Evolutionary conservation across 2,329 filamentous ascomycete species (phyloP).

Genomic region (Calonectria fujianensis): DNA sequence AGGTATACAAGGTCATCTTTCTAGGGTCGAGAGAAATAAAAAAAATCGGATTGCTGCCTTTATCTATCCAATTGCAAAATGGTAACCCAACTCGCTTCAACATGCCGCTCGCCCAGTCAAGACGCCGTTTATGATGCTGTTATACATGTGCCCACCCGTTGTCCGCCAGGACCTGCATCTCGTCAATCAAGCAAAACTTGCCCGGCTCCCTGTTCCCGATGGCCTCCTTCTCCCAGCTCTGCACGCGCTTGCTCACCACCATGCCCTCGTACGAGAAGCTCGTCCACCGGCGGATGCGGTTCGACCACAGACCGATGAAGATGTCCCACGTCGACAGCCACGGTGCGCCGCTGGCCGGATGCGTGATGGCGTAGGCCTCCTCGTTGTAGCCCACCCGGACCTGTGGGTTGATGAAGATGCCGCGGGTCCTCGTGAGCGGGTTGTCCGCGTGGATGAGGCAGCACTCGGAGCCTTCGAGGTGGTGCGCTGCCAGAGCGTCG

Average conservation of each 20-base stretch:
- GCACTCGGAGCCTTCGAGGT: conserved; percentile 87
- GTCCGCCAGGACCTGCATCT: conserved; percentile 75
- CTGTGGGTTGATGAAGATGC: conserved; percentile 81
- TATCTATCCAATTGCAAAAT: neutral
- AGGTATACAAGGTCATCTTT: no score
- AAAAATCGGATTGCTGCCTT: neutral
- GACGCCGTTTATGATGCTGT: conserved; percentile 9
- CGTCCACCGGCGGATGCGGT: conserved; percentile 70
- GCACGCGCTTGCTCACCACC: conserved; percentile 62
- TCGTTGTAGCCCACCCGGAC: conserved; percentile 80
- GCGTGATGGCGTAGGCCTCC: conserved; percentile 70
- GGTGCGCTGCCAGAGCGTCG: conserved; percentile 76
- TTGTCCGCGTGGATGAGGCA: conserved; percentile 86
- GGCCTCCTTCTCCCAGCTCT: conserved; percentile 61
- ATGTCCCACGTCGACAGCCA: conserved; percentile 71
- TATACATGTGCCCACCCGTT: conserved; percentile 77
- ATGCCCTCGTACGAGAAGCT: conserved; percentile 55
- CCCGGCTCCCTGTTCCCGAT: conserved; percentile 65
- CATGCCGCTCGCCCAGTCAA: conserved; percentile 7
- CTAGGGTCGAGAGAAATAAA: neutral
- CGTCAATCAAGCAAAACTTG: conserved; percentile 73
- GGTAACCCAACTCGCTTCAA: neutral
- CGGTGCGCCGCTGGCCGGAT: conserved; percentile 57
- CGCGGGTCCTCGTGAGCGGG: conserved; percentile 68
- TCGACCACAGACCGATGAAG: conserved; percentile 75